Percentiles rank a stretch among this genome's conserved stretches.
Conservation (phyloP, 805 yeast genomes). For the Candida xyloterini region DNA sequence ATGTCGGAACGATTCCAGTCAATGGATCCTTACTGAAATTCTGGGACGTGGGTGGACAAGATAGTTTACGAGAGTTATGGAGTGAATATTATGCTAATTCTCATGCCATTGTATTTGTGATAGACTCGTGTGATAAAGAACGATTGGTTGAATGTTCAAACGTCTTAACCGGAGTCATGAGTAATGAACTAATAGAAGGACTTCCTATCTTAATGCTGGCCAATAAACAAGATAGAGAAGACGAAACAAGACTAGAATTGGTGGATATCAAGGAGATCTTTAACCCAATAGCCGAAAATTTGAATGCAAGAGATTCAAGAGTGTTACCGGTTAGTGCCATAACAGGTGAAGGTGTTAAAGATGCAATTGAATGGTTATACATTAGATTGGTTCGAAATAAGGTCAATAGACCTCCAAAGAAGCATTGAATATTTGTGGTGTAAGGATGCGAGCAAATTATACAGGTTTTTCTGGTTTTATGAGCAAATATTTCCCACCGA, state of each 20-base stretch:
- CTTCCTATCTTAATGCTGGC: slow-evolving; percentile 93
- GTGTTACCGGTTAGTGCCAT: slow-evolving; percentile 88
- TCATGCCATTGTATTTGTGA: slow-evolving; percentile 89
- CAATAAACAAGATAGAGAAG: slow-evolving; percentile 80
- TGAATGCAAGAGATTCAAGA: slow-evolving; percentile 88
- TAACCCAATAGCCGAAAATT: slow-evolving; percentile 74
- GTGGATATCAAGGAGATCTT: slow-evolving; percentile 80
- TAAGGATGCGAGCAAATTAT: slow-evolving; percentile 11
- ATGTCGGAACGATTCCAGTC: slow-evolving; percentile 51
- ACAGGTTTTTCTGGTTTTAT: background rate
- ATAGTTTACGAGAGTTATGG: slow-evolving; percentile 82
- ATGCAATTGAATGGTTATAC: slow-evolving; percentile 86
- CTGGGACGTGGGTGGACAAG: slow-evolving; percentile 98
- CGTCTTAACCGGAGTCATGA: slow-evolving; percentile 56
- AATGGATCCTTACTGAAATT: slow-evolving; percentile 54
- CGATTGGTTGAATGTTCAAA: slow-evolving; percentile 80
- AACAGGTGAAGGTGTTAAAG: slow-evolving; percentile 78
- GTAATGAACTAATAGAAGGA: slow-evolving; percentile 62
- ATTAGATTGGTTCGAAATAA: slow-evolving; percentile 69
- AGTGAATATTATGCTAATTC: slow-evolving; percentile 77
- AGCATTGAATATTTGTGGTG: slow-evolving; percentile 33
- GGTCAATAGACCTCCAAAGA: slow-evolving; percentile 51
- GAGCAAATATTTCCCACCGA: slow-evolving; percentile 6
- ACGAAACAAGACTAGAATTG: slow-evolving; percentile 58
- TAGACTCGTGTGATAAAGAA: slow-evolving; percentile 84